Evolutionary conservation across 2,329 filamentous ascomycete genomes (phyloP).

Genomic region (Botrytis fragariae): DNA sequence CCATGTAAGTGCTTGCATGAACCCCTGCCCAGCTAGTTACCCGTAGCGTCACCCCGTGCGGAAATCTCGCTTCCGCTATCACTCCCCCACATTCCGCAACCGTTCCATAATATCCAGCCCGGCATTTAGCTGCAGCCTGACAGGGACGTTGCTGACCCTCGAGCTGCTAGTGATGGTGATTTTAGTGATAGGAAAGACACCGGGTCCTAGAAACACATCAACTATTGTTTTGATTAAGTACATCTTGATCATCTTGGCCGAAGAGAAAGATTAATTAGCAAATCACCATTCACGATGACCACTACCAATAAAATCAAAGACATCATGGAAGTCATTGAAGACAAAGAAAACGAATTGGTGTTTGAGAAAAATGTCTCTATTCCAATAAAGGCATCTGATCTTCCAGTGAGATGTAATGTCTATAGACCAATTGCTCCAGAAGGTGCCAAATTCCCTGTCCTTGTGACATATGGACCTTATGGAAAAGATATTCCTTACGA

Average conservation of each 20-base stretch:
- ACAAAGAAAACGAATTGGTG: slow-evolving; percentile 25
- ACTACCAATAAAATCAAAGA: slow-evolving; percentile 23
- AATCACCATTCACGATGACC: neutral
- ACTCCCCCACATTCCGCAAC: neutral
- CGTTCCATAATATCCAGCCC: neutral
- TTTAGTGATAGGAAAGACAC: neutral
- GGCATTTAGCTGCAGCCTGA: neutral
- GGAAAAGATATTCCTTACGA: slow-evolving; percentile 69
- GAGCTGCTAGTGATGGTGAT: neutral
- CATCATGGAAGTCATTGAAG: slow-evolving; percentile 24
- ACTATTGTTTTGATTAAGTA: neutral
- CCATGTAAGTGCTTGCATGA: neutral
- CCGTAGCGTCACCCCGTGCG: neutral
- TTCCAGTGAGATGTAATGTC: slow-evolving; percentile 49
- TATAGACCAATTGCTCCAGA: slow-evolving; percentile 45
- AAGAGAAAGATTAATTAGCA: neutral
- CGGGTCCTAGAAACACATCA: neutral
- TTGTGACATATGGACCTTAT: slow-evolving; percentile 72
- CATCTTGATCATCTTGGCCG: neutral
- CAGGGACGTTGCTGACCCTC: neutral
- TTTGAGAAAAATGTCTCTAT: slow-evolving; percentile 42
- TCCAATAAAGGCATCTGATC: slow-evolving; percentile 41
- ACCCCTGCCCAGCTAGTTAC: neutral
- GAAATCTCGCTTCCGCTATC: neutral
- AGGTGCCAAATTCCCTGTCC: slow-evolving; percentile 50